phyloP scores from a whole-genome alignment of 2,329 filamentous ascomycete species.

The Neophaeococcomyces mojaviensis region DNA sequence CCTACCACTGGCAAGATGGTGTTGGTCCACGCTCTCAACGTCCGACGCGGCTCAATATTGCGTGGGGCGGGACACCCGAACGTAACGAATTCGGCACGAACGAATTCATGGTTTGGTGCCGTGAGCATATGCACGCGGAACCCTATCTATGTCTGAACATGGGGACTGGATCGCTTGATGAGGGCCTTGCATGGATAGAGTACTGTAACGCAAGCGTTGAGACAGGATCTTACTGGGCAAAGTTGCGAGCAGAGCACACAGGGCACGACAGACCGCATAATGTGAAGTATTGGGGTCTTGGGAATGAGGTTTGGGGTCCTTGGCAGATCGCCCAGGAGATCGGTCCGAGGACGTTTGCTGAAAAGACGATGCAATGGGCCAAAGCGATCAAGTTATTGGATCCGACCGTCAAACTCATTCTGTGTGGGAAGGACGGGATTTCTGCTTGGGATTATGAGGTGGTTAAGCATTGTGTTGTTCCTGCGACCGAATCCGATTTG shows the following conservation, averaged over 20 bases:
- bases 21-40: slow-evolving; percentile 65
- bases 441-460: slow-evolving; percentile 67
- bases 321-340: slow-evolving; percentile 54
- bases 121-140: slow-evolving; percentile 59
- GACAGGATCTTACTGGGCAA: slow-evolving; percentile 76
- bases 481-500: slow-evolving; percentile 37
- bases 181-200: slow-evolving; percentile 60
- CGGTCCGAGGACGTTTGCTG: slow-evolving; percentile 46
- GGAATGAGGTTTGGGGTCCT: slow-evolving; percentile 61
- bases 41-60: slow-evolving; percentile 63
- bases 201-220: slow-evolving; percentile 75
- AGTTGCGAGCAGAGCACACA: slow-evolving; percentile 62
- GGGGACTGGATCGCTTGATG: slow-evolving; percentile 57
- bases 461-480: slow-evolving; percentile 58
- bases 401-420: slow-evolving; percentile 60
- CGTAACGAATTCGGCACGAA: slow-evolving; percentile 76
- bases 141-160: slow-evolving; percentile 77
- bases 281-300: slow-evolving; percentile 78
- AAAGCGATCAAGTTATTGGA: slow-evolving; percentile 44
- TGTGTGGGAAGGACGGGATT: slow-evolving; percentile 65
- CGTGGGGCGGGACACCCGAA: slow-evolving; percentile 64
- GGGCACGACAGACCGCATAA: slow-evolving; percentile 70
- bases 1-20: slow-evolving; percentile 79
- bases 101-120: slow-evolving; percentile 78
- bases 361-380: slow-evolving; percentile 37